phyloP scores from a whole-genome alignment of 306 rosid species.

The Abrus precatorius region DNA sequence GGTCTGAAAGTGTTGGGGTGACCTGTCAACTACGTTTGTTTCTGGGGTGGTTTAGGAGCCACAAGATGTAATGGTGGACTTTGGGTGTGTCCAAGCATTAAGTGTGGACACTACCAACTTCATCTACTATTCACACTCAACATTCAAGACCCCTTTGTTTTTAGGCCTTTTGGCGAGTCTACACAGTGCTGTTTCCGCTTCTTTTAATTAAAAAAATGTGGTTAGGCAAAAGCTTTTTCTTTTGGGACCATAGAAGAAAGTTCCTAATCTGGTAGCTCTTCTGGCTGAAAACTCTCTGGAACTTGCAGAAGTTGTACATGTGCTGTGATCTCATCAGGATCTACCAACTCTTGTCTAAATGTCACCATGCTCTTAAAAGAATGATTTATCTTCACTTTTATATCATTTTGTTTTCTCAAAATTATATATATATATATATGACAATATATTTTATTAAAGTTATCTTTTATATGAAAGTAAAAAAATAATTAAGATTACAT shows the following conservation, averaged over 20 bases:
- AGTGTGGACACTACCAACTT: conserved; percentile 28
- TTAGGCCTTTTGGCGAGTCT: not conserved
- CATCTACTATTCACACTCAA: conserved; percentile 17
- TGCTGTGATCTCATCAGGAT: conserved; percentile 4
- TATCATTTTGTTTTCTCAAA: too few species aligned
- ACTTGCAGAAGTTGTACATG: not conserved
- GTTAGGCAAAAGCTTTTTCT: not conserved
- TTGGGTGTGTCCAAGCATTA: conserved; percentile 26
- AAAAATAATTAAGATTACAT: too few species aligned
- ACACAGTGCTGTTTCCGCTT: not conserved
- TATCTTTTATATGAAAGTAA: too few species aligned
- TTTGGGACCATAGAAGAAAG: conserved; percentile 37
- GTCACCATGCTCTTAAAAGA: not conserved
- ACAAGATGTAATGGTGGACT: not conserved
- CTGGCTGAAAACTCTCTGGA: conserved; percentile 41
- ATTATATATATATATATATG: too few species aligned
- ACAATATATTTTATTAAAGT: too few species aligned
- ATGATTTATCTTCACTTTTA: too few species aligned
- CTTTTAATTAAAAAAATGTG: not conserved
- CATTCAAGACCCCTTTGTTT: conserved; percentile 21
- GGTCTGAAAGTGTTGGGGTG: too few species aligned
- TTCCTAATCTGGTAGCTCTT: conserved; percentile 20
- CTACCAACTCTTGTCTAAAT: not conserved
- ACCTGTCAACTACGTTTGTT: too few species aligned
- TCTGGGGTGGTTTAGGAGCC: not conserved